Base-by-base conservation (phyloP, 2,329 filamentous ascomycete genomes). In the Sporothrix euskadiensis region DNA sequence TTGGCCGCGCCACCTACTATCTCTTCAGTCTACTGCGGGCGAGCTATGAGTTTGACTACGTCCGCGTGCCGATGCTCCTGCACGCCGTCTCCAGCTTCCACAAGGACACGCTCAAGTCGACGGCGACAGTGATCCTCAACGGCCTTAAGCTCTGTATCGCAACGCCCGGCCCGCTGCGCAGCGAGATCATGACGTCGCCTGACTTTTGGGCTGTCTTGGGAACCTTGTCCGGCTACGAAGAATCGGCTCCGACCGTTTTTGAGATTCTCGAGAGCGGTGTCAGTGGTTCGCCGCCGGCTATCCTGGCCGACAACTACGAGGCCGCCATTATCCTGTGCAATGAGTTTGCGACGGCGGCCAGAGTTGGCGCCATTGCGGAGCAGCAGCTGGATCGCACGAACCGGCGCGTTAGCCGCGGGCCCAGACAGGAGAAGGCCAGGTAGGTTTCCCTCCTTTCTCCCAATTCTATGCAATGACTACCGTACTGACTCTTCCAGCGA, bases 221-320 rank as follows among this genome's bases (percentile, higher is more conserved):
- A 75, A 88, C 90, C 44, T 84, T 99, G 22, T 90, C 93, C 65
- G 85, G 86, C 32, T 88, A 91, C 75, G 83, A 89, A 3, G 90
- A 93, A 71, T 91, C 92, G 35, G 92, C 94, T 1, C 86, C 90
- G 0, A 86, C 91, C 19, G 94, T 97, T 0, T 98, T 98, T 80
- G 89, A 92, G 72, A 92, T 98, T n/a, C 85, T 98, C 0, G 92
- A 96, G 79, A 90, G 88, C 72, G 90, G 94, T 35, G 89, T 94
- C 1, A 88, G 87, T 14, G 91, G 91, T 16, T 87, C 89, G n/a
- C 91, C 91, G 22, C 90, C 92, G 16, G 92, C 94, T 6, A 92
- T 99, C 69, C 95, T 94, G 74, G 93, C 94, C 32, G 96, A 98
- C 79, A 99, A 99, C 78, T 99, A 98, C 78, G 94, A 98, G 79